Conservation (phyloP, 768 basidiomycete species). For the Amylocystis lapponica region DNA sequence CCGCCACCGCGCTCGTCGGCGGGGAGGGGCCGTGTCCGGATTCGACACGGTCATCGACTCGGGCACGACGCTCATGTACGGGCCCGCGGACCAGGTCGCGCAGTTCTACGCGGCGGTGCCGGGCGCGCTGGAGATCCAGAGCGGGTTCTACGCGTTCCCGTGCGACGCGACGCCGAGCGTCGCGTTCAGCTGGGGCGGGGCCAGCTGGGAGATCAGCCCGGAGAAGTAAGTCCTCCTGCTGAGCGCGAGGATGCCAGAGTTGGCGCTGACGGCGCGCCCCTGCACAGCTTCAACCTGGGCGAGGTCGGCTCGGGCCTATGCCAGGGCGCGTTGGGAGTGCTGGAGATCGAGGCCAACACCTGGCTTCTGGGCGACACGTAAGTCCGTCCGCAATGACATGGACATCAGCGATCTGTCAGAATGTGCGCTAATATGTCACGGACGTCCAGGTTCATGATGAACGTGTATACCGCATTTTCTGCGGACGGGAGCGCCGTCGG, state of each 20-base stretch:
- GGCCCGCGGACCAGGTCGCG: conserved; percentile 10
- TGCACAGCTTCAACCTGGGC: conserved; percentile 10
- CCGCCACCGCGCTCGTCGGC: conserved; percentile 11
- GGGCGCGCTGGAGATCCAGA: conserved; percentile 12
- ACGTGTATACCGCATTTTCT: conserved; percentile 17
- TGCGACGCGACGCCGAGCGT: conserved; percentile 7
- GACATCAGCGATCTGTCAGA: too few relatives aligned
- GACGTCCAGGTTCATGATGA: conserved; percentile 18
- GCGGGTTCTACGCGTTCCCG: conserved; percentile 19
- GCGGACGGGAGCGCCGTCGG: conserved; percentile 10
- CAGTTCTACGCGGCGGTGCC: conserved; percentile 16
- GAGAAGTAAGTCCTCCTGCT: conserved; percentile 7
- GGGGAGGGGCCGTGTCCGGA: conserved; percentile 6
- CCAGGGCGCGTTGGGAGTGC: conserved; percentile 6
- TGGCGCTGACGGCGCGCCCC: neutral
- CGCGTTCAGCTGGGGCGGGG: conserved; percentile 15
- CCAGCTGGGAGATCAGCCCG: conserved; percentile 8
- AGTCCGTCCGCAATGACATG: neutral
- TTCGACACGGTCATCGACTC: conserved; percentile 18
- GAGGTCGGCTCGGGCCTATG: conserved; percentile 2
- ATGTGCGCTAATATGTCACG: too few relatives aligned
- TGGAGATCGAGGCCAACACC: conserved; percentile 3
- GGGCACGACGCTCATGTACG: conserved; percentile 15
- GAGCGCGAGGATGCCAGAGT: neutral
- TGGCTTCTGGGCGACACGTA: conserved; percentile 11